Evolutionary conservation across 352 stramenopile genomes (phyloP), one percentile per base, ranked within the genome.

Genomic region (Pythium sukuiense): DNA sequence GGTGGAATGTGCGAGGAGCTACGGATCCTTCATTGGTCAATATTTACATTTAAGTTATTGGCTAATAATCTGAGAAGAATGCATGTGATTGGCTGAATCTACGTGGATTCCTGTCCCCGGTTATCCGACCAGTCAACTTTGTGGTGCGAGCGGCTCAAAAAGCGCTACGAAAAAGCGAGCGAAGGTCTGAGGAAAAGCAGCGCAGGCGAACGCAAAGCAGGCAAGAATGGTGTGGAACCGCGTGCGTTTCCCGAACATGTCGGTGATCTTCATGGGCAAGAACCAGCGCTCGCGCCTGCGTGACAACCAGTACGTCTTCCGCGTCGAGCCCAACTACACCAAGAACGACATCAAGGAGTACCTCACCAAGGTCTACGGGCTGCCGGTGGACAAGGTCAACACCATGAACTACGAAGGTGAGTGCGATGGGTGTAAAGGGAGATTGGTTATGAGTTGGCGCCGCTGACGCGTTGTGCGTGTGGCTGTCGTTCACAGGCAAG

Each of bases 281-380:
- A 95, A 92, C 69, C 70, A 80, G 55, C 84, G 85, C 63, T 89
- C 80, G 69, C 76, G 83, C 33, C 73, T 90, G 65, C 81, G 77
- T 41, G 83, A 90, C 49, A 95, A 95, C 76, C 81, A 95, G 76
- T 91, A 85, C 68, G 85, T 96, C 37, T 99, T 99, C 79, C 90
- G 95, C 54, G 90, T 98, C 16, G 81, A 97, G 67, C 95, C 96
- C 29, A 89, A 90, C 70, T 98, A 98, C 88, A 99, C 93, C 54
- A 99, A 99, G 79, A 87, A 98, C 74, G 96, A 99, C 82, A 95
- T 99, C 58, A 98, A 98, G 76, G 95, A 99, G 79, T 98, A 99
- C 78, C 73, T 99, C 55, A 97, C 88, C 61, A 98, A 99, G 77
- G 92, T 99, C 54, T 99, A 99, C 78, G 79, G 92, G 55, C 74